A percentile compares a stretch with the other conserved stretches of the same genome.
phyloP scores from a whole-genome alignment of 768 basidiomycete species.

The Amylocystis lapponica region DNA sequence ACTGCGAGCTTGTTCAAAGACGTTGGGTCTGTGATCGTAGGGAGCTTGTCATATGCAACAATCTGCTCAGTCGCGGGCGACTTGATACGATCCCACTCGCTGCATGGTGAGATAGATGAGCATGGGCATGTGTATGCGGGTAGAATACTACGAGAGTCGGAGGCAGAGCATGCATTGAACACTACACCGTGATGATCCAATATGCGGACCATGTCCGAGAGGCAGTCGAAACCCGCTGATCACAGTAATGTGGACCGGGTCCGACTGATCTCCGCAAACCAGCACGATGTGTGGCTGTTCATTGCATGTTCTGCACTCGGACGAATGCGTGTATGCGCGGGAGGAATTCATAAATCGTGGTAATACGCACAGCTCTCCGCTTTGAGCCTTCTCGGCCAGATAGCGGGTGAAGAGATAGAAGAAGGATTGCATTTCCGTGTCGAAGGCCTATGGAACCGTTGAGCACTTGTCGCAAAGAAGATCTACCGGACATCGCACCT shows the following conservation, averaged over 20 bases:
- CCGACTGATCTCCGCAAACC: too few relatives aligned
- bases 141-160: neutral
- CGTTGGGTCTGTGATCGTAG: slow-evolving; percentile 47
- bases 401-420: slow-evolving; percentile 95
- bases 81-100: slow-evolving; percentile 50
- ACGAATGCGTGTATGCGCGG: neutral
- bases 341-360: neutral
- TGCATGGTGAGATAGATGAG: neutral
- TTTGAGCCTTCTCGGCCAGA: slow-evolving; percentile 83
- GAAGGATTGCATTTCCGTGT: slow-evolving; percentile 95
- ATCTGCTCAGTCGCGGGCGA: slow-evolving; percentile 84
- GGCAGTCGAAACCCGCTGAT: too few relatives aligned
- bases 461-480: slow-evolving; percentile 74
- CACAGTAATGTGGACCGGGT: too few relatives aligned
- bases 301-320: too few relatives aligned
- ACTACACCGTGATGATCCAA: too few relatives aligned
- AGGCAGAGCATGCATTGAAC: neutral
- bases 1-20: slow-evolving; percentile 91
- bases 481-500: slow-evolving; percentile 34
- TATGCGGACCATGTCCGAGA: too few relatives aligned
- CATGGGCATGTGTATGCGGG: slow-evolving; percentile 2
- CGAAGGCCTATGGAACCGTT: slow-evolving; percentile 90
- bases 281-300: too few relatives aligned
- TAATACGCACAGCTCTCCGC: slow-evolving; percentile 81
- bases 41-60: slow-evolving; percentile 72